Evolutionary conservation across 169 alveolate species (phyloP).

Genomic region (Perkinsus chesapeaki): DNA sequence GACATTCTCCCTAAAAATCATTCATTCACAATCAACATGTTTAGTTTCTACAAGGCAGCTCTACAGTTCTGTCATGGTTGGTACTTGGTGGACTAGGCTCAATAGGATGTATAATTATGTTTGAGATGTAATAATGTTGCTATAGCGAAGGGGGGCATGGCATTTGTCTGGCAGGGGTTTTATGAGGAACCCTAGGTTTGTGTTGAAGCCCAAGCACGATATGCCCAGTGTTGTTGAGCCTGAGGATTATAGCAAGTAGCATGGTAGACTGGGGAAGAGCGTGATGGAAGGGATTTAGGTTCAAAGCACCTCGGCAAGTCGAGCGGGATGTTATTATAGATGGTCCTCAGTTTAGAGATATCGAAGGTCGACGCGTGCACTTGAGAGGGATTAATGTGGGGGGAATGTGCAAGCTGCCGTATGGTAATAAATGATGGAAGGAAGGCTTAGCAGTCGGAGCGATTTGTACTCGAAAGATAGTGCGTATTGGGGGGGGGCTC

Average conservation of each 20-base stretch:
- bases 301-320: neutral
- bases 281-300: neutral
- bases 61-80: neutral
- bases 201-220: neutral
- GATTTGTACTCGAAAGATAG: too few relatives aligned
- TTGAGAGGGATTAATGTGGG: constrained; percentile 11
- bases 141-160: neutral
- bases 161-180: neutral
- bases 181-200: neutral
- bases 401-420: neutral
- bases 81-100: neutral
- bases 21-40: too few relatives aligned
- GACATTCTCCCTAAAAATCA: too few relatives aligned
- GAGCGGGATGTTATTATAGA: neutral
- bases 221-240: neutral
- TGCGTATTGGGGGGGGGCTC: too few relatives aligned
- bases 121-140: neutral
- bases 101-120: neutral
- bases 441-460: too few relatives aligned
- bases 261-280: neutral
- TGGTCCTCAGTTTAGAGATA: neutral
- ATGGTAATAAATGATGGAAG: neutral
- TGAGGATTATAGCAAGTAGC: neutral
- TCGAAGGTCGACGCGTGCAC: neutral
- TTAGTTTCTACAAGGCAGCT: neutral